Base-by-base conservation (phyloP, 2,329 filamentous ascomycete genomes). In the Penicillium sp. region DNA sequence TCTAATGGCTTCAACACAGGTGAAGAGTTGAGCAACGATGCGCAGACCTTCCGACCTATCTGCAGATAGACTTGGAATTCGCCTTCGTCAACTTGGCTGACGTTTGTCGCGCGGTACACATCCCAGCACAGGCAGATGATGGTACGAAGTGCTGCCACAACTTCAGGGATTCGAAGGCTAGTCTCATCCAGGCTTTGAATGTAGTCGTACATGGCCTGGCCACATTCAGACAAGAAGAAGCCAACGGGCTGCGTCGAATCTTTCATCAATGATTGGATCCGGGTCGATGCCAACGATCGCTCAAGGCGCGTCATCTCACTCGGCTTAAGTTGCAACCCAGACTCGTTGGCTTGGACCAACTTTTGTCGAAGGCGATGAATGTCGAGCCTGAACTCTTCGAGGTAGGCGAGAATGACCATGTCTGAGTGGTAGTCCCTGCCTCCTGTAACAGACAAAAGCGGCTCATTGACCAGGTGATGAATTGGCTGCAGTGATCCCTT, bases 41-140 rank as follows among this genome's bases (percentile, higher is more conserved):
- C 66, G 63, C 51, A 64, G 18, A 74, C 56, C 31, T 65, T 62
- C 26, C 64, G 63, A 15, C 72, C 74, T 44, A 75, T 65, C 47
- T 75, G 70, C 15, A 84, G 70, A 56, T 82, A 82, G 2, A 79
- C 78, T 55, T 82, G 78, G 56, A 84, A 81, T 9, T 75, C 70
- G 8, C 79, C 79, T 42, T 81, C 76, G 52, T 84, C 78, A 41
- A 84, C 74, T 23, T 70, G 67, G 5, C 62, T 62, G 9, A 67
- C 65, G 44, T 73, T 63, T 15, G 75, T 71, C 31, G 81, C 64
- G 38, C 65, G 57, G 38, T 79, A 70, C 29, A 84, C 69, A 55
- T 81, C 78, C 67, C 74, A 76, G 62, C 80, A 80, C 50, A 81
- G 74, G 16, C 61, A 62, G 23, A 76, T 64, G 3, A 78, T 62